Conservation (phyloP, 2,329 filamentous ascomycete genomes). For the Dactylellina haptotyla region DNA sequence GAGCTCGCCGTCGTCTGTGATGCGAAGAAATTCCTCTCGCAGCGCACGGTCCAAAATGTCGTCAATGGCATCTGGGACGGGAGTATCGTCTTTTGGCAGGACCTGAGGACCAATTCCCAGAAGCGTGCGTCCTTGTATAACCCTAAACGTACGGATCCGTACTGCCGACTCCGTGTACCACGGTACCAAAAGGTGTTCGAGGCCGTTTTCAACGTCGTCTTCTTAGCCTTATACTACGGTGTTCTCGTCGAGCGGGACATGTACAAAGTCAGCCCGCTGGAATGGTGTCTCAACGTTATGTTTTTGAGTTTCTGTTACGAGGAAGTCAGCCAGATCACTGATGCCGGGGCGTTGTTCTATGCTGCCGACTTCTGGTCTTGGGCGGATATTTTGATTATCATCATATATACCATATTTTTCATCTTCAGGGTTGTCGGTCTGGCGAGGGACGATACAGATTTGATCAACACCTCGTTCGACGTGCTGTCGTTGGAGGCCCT, state of each 20-base stretch:
- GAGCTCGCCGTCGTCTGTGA: slow-evolving; percentile 84
- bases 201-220: slow-evolving; percentile 79
- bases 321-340: slow-evolving; percentile 82
- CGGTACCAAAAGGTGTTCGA: slow-evolving; percentile 87
- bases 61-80: slow-evolving; percentile 87
- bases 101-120: slow-evolving; percentile 74
- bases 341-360: slow-evolving; percentile 88
- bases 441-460: slow-evolving; percentile 68
- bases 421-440: slow-evolving; percentile 77
- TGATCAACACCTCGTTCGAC: slow-evolving; percentile 85
- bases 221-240: slow-evolving; percentile 84
- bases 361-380: slow-evolving; percentile 83
- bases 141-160: slow-evolving; percentile 73
- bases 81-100: slow-evolving; percentile 87
- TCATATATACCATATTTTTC: slow-evolving; percentile 76
- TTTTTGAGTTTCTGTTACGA: slow-evolving; percentile 64
- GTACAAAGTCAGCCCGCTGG: slow-evolving; percentile 36
- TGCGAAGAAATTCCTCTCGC: slow-evolving; percentile 85
- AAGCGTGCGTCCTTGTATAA: slow-evolving; percentile 84
- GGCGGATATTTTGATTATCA: slow-evolving; percentile 78
- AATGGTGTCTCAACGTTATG: slow-evolving; percentile 52
- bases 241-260: slow-evolving; percentile 70
- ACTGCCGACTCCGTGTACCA: slow-evolving; percentile 79
- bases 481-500: slow-evolving; percentile 88
- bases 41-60: slow-evolving; percentile 82